Percentiles rank a stretch among this genome's conserved stretches.
phyloP scores from a whole-genome alignment of 164 flowering plant genomes.

The Piper longum region DNA sequence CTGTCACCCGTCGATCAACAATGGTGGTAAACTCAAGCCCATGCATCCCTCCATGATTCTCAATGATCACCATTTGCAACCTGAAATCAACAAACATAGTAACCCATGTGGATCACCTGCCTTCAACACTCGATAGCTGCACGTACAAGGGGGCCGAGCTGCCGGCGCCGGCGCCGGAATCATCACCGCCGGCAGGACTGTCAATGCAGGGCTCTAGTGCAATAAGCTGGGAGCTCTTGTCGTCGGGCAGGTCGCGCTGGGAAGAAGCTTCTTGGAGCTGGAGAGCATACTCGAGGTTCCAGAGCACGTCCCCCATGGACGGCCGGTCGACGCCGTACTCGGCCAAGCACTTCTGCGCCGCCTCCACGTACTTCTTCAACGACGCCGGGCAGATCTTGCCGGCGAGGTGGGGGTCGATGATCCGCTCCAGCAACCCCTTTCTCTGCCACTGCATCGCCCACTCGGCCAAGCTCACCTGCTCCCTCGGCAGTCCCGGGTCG shows the following conservation, averaged over 20 bases:
- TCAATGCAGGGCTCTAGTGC: not conserved
- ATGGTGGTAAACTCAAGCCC: no score
- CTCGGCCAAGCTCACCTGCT: conserved; percentile 81
- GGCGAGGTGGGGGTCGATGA: conserved; percentile 42
- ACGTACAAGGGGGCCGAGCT: not conserved
- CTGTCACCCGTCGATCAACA: no score
- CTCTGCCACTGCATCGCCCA: conserved; percentile 70
- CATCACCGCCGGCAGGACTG: not conserved
- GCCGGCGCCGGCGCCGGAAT: not conserved
- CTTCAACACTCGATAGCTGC: not conserved
- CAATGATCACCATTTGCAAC: not conserved
- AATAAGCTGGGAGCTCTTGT: conserved; percentile 1
- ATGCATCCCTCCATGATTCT: not conserved
- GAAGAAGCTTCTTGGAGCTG: conserved; percentile 66
- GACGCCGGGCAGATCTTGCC: conserved; percentile 32
- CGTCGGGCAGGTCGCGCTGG: conserved; percentile 1
- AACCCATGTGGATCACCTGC: not conserved
- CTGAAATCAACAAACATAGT: no score
- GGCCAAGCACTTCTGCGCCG: conserved; percentile 78
- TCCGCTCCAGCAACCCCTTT: conserved; percentile 45
- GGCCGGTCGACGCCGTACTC: conserved; percentile 86
- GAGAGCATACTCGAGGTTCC: conserved; percentile 77
- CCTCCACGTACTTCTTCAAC: conserved; percentile 56
- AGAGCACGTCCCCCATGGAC: conserved; percentile 82
- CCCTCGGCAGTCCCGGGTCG: conserved; percentile 59